Conservation (phyloP, 2,329 filamentous ascomycete species). For the Orbilia quercus region DNA sequence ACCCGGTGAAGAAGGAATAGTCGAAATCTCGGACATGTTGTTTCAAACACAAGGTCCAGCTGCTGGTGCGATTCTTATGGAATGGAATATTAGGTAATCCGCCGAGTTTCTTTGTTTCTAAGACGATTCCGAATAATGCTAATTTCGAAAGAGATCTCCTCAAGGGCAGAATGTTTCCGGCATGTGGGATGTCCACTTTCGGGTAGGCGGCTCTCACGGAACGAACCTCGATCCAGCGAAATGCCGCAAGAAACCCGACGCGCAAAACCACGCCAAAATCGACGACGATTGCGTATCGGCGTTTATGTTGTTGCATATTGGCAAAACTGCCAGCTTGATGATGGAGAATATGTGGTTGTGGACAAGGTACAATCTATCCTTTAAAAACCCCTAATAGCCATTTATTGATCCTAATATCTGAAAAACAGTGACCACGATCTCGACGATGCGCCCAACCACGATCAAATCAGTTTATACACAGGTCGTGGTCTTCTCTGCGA, state of each 20-base stretch:
- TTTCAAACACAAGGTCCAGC: slow-evolving; percentile 67
- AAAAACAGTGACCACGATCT: slow-evolving; percentile 67
- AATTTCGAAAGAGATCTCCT: slow-evolving; percentile 68
- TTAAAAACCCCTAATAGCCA: background rate
- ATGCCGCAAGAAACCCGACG: slow-evolving; percentile 68
- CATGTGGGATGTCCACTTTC: slow-evolving; percentile 92
- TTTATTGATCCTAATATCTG: background rate
- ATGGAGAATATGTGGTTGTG: slow-evolving; percentile 67
- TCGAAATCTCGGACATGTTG: slow-evolving; percentile 68
- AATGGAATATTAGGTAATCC: slow-evolving; percentile 73
- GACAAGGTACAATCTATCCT: slow-evolving; percentile 63
- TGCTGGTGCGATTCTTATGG: slow-evolving; percentile 75
- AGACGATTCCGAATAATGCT: background rate
- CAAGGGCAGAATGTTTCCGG: slow-evolving; percentile 64
- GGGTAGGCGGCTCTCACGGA: slow-evolving; percentile 79
- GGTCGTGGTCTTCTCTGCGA: slow-evolving; percentile 67
- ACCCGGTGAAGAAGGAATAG: slow-evolving; percentile 66
- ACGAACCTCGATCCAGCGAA: slow-evolving; percentile 62
- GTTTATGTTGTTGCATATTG: slow-evolving; percentile 64
- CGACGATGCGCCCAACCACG: slow-evolving; percentile 64
- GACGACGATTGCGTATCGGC: slow-evolving; percentile 63
- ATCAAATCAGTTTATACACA: slow-evolving; percentile 64
- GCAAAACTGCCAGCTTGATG: slow-evolving; percentile 62
- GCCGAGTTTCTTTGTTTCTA: slow-evolving; percentile 47
- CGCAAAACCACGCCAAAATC: slow-evolving; percentile 56